Base-by-base conservation (phyloP, 116 monocot genomes). In the Phalaenopsis hybrid region DNA sequence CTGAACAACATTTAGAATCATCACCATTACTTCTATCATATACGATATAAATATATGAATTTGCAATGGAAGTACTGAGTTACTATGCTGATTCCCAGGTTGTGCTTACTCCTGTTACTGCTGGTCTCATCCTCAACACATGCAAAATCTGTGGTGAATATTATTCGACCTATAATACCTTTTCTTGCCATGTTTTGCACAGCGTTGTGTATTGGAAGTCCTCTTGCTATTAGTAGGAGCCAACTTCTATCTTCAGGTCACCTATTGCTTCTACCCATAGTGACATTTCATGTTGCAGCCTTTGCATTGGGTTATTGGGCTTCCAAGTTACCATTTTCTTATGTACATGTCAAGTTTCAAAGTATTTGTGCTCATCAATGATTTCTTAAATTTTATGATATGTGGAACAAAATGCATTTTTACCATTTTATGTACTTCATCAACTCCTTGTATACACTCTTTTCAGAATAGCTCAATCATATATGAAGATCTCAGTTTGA, bases 161-260 rank as follows among this genome's bases (percentile, higher is more conserved):
- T 86, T 12, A 88, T 97, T 44, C 90, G 86, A 74, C 97, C 94
- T 67, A 65, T 97, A 48, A 97, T 97, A 94, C 94, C 97, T 21
- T 91, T 97, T 88, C 86, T 97, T 80, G 97, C 97, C 33, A 93
- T 97, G 97, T 52, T 92, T 44, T 97, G 97, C 84, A 97, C 97
- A 45, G 91, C 97, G 21, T n/a, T 93, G 21, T 97, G 97, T 63
- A 97, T 97, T 76, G 97, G 97, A 79, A 97, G 97, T 82, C 97
- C 97, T 79, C 93, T 97, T 81, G 90, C 97, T 48, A 97, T 97
- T 31, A 97, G 94, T 76, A 83, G 91, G 81, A 82, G 84, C 34
- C 91, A 89, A 52, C 90, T 97, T 70, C 82, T 97, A 37, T 91
- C 93, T 82, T 83, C 89, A 50, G 89, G 97, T 52, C 83, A 93